Conservation (phyloP, 2,329 filamentous ascomycete genomes). For the Emmonsiellopsis sp. region DNA sequence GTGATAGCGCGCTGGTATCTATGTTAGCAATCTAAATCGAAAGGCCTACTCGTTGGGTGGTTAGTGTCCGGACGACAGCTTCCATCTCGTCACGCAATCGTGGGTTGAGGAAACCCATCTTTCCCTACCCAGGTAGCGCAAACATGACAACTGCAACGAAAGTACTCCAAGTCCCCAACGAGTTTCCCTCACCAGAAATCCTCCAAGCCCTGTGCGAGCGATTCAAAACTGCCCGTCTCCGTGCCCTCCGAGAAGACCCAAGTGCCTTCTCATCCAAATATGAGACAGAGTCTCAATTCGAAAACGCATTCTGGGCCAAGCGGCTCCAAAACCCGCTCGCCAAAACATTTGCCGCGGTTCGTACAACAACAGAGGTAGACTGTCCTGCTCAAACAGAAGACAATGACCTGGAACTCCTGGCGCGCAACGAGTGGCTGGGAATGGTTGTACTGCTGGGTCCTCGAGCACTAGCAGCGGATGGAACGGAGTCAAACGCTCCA, state of each 20-base stretch:
- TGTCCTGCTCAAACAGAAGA: neutral
- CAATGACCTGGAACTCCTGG: constrained; percentile 6
- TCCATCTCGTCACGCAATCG: too few species aligned
- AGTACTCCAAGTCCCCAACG: constrained; percentile 7
- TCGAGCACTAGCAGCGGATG: constrained; percentile 7
- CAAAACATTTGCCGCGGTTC: constrained; percentile 20
- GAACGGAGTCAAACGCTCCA: constrained; percentile 1
- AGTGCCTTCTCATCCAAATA: constrained; percentile 23
- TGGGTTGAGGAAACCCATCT: too few species aligned
- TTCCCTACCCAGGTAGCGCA: too few species aligned
- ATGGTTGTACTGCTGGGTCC: constrained; percentile 21
- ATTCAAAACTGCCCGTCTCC: constrained; percentile 19
- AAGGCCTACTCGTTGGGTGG: too few species aligned
- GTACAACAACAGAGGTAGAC: neutral
- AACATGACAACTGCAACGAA: neutral
- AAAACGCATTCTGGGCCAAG: constrained; percentile 17
- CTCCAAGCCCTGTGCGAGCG: constrained; percentile 6
- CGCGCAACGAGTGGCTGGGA: constrained; percentile 21
- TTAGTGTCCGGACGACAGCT: too few species aligned
- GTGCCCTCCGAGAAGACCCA: constrained; percentile 20
- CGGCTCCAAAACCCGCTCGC: constrained; percentile 19
- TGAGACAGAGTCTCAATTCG: constrained; percentile 19
- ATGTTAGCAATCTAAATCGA: too few species aligned
- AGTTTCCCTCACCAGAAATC: constrained; percentile 1
- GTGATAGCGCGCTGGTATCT: too few species aligned